Conservation (phyloP, 2,329 filamentous ascomycete genomes). For the Elsinoe arachidis region DNA sequence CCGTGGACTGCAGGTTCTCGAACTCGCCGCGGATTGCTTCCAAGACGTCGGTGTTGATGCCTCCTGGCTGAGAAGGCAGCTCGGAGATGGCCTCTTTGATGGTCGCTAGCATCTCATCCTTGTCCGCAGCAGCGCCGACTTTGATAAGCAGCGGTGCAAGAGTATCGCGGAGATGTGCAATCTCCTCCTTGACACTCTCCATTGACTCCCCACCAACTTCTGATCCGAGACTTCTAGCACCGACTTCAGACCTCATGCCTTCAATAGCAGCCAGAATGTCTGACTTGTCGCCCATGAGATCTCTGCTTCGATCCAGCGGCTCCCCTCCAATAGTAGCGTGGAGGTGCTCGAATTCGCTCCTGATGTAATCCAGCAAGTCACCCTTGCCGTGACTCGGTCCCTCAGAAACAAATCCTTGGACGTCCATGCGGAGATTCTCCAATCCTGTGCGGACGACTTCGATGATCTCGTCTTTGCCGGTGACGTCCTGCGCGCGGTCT, state of each 20-base stretch:
- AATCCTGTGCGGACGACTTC: slow-evolving; percentile 58
- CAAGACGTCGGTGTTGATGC: slow-evolving; percentile 42
- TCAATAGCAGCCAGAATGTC: slow-evolving; percentile 34
- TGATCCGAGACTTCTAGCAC: slow-evolving; percentile 28
- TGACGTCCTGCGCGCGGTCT: slow-evolving; percentile 58
- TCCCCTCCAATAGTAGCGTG: slow-evolving; percentile 46
- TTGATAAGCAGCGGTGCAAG: slow-evolving; percentile 45
- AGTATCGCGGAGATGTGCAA: slow-evolving; percentile 52
- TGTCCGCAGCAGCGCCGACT: slow-evolving; percentile 37
- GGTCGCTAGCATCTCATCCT: slow-evolving; percentile 58
- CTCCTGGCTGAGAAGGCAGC: slow-evolving; percentile 18
- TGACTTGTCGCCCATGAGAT: slow-evolving; percentile 24
- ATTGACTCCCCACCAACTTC: slow-evolving; percentile 42
- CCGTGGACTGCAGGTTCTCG: slow-evolving; percentile 38
- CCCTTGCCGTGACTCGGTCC: slow-evolving; percentile 34
- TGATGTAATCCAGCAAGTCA: slow-evolving; percentile 44
- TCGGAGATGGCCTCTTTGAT: slow-evolving; percentile 42
- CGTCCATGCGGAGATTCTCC: slow-evolving; percentile 54
- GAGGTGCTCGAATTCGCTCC: slow-evolving; percentile 52
- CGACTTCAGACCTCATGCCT: slow-evolving; percentile 34
- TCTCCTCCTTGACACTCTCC: slow-evolving; percentile 57
- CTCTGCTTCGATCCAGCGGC: slow-evolving; percentile 2
- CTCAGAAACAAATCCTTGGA: slow-evolving; percentile 44
- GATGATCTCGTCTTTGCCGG: slow-evolving; percentile 70
- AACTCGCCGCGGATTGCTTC: slow-evolving; percentile 45